These are phyloP conservation scores for Malania oleifera DNA, from an alignment of 164 flowering plant genomes.

Conservation along the genomic window DNA sequence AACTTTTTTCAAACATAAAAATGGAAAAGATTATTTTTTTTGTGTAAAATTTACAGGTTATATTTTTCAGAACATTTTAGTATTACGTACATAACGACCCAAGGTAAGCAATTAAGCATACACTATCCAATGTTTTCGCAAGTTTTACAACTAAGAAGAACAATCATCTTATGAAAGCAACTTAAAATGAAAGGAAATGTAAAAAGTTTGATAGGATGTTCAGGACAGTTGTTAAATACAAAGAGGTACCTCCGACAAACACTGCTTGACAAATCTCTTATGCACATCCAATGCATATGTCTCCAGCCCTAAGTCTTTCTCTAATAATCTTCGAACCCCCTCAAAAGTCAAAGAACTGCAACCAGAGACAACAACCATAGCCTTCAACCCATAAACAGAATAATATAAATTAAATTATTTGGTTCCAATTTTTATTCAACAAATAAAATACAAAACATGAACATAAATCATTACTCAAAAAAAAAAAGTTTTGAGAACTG, in stretches of 20 bases:
- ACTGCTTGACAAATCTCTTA: conserved; percentile 65
- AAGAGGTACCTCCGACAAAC: conserved; percentile 50
- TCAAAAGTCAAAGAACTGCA: conserved; percentile 73
- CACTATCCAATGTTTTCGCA: no score
- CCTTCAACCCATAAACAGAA: not conserved
- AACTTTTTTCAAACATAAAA: no score
- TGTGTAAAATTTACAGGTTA: no score
- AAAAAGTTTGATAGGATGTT: not conserved
- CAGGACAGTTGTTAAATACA: not conserved
- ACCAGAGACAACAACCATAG: not conserved
- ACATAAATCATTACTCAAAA: not conserved
- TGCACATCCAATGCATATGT: conserved; percentile 65
- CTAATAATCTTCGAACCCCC: conserved; percentile 69
- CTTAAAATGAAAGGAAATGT: not conserved
- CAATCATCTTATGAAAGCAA: no score
- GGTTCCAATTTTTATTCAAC: not conserved
- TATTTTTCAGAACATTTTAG: no score
- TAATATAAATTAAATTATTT: not conserved
- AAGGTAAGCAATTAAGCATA: no score
- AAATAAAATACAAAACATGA: not conserved
- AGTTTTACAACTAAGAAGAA: no score
- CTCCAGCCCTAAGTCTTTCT: conserved; percentile 76
- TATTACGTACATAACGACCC: no score
- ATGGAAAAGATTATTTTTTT: no score
- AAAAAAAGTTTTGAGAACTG: not conserved